Conservation (phyloP, 108 stramenopile genomes). For the Nannochloropsis granulata region DNA sequence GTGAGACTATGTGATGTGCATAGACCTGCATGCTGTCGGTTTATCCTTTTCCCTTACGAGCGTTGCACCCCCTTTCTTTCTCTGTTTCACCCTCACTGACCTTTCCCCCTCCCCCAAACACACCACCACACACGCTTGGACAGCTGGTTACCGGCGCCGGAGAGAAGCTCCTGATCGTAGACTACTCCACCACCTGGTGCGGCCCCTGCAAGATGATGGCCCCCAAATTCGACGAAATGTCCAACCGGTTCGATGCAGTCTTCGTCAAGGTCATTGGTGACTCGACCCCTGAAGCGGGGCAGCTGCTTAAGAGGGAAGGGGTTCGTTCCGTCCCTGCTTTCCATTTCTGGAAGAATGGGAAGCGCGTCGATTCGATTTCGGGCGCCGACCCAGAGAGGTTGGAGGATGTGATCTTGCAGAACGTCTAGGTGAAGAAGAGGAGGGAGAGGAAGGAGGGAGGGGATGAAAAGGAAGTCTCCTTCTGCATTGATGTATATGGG, state of each 20-base stretch:
- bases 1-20: neutral
- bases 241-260: neutral
- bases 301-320: slow-evolving; percentile 22
- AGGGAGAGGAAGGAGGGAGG: neutral
- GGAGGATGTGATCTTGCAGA: neutral
- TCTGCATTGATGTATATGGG: no score
- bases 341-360: slow-evolving; percentile 38
- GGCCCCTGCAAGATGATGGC: slow-evolving; percentile 62
- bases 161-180: slow-evolving; percentile 59
- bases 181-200: slow-evolving; percentile 90
- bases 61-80: neutral
- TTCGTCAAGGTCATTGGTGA: slow-evolving; percentile 17
- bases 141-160: slow-evolving; percentile 36
- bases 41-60: neutral
- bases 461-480: no score
- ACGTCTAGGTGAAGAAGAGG: neutral
- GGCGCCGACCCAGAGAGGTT: neutral
- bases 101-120: neutral
- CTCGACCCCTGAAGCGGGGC: neutral
- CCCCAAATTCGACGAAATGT: neutral
- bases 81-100: neutral
- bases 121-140: slow-evolving; percentile 46
- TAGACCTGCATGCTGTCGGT: neutral
- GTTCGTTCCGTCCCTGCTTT: slow-evolving; percentile 36
- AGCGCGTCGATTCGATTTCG: neutral